Percentiles rank a stretch among this genome's conserved stretches.
Evolutionary conservation across 495 filamentous ascomycete genomes (phyloP).

Genomic region (Penicillium goetzii): DNA sequence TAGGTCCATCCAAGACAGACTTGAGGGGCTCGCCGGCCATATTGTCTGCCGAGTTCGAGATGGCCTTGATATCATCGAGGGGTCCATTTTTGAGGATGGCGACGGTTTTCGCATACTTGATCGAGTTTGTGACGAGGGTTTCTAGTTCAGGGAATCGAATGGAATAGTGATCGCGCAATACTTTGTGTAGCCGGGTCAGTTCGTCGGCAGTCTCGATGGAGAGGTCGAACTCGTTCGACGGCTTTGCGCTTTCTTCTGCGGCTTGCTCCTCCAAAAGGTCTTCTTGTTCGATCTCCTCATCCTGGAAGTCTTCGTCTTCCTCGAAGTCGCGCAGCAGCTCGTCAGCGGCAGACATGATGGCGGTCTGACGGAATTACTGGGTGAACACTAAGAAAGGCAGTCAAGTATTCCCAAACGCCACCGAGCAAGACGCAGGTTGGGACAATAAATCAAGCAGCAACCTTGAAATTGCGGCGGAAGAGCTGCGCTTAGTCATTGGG

Average conservation of each 20-base stretch:
- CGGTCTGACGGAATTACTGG: neutral
- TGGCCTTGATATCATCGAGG: constrained; percentile 81
- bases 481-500: constrained; percentile 24
- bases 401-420: constrained; percentile 15
- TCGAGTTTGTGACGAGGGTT: constrained; percentile 83
- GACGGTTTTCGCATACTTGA: constrained; percentile 96
- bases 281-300: constrained; percentile 31
- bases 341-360: constrained; percentile 50
- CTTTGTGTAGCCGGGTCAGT: constrained; percentile 92
- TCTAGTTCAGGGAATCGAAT: constrained; percentile 95
- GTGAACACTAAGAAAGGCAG: neutral
- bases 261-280: constrained; percentile 35
- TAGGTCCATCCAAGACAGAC: constrained; percentile 80
- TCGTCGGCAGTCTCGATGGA: constrained; percentile 91
- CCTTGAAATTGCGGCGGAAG: constrained; percentile 8
- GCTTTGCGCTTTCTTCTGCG: constrained; percentile 28
- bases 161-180: constrained; percentile 93
- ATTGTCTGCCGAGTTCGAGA: constrained; percentile 73
- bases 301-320: constrained; percentile 41
- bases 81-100: constrained; percentile 92
- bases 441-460: neutral
- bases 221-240: constrained; percentile 87
- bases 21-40: constrained; percentile 73
- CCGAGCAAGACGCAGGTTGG: constrained; percentile 11
- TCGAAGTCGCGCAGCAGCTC: constrained; percentile 53